Evolutionary conservation across 306 rosid genomes (phyloP).

Genomic region (Pueraria montana): DNA sequence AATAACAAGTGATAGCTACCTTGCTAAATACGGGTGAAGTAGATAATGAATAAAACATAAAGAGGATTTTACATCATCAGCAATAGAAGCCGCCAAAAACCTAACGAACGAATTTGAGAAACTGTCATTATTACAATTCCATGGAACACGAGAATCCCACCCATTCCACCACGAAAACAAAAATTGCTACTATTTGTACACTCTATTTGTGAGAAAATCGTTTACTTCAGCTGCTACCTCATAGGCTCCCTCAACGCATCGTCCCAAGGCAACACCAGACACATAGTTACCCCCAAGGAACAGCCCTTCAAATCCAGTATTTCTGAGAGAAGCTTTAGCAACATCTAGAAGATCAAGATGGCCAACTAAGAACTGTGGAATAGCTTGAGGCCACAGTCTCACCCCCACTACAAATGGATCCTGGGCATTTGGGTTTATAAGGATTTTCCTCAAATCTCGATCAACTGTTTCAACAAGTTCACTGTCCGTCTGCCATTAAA

Average conservation of each 20-base stretch:
- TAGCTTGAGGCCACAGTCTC: slow-evolving; percentile 92
- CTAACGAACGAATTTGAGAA: slow-evolving; percentile 31
- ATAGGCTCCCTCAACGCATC: slow-evolving; percentile 95
- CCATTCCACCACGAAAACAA: slow-evolving; percentile 38
- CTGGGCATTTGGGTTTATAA: slow-evolving; percentile 71
- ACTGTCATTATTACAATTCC: slow-evolving; percentile 38
- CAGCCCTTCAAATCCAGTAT: slow-evolving; percentile 73
- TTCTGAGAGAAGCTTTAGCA: slow-evolving; percentile 74
- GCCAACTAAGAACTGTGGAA: slow-evolving; percentile 94
- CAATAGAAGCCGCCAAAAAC: slow-evolving; percentile 39
- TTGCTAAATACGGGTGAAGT: slow-evolving; percentile 31
- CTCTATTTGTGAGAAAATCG: slow-evolving; percentile 67
- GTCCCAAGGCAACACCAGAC: slow-evolving; percentile 94
- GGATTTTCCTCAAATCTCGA: slow-evolving; percentile 86
- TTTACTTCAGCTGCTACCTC: slow-evolving; percentile 84
- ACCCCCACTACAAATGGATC: slow-evolving; percentile 81
- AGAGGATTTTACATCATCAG: slow-evolving; percentile 25
- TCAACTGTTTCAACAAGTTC: slow-evolving; percentile 88
- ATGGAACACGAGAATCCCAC: slow-evolving; percentile 21
- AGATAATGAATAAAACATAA: slow-evolving; percentile 18
- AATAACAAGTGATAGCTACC: slow-evolving; percentile 29
- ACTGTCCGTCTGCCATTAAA: slow-evolving; percentile 68
- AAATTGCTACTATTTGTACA: slow-evolving; percentile 57
- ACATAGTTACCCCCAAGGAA: slow-evolving; percentile 95
- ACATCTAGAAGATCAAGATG: slow-evolving; percentile 85